These are phyloP conservation scores for Mycena capillaripes DNA, from an alignment of 768 basidiomycete species.

Conservation along the genomic window DNA sequence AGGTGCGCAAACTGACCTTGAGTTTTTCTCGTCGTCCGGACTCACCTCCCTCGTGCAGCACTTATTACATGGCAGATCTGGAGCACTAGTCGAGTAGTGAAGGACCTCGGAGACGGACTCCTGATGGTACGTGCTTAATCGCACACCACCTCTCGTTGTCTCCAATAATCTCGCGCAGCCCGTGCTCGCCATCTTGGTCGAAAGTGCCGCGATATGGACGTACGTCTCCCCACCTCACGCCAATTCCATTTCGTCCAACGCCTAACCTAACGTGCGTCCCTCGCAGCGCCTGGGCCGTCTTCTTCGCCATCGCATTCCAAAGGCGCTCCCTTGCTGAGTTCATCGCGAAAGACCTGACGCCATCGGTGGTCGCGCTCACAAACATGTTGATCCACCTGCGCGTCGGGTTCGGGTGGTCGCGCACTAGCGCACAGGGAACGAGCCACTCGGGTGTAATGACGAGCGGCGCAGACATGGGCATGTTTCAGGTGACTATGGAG, in stretches of 20 bases:
- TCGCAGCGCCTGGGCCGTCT: conserved; percentile 20
- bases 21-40: neutral
- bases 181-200: conserved; percentile 7
- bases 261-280: neutral
- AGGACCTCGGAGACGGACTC: conserved; percentile 5
- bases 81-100: conserved; percentile 7
- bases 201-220: too few species aligned
- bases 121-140: conserved; percentile 7
- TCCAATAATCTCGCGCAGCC: neutral
- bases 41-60: neutral
- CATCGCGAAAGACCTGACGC: conserved; percentile 3
- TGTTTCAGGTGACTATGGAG: conserved; percentile 6
- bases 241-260: too few species aligned
- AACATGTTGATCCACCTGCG: conserved; percentile 18
- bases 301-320: conserved; percentile 14
- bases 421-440: neutral
- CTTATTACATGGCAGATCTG: conserved; percentile 22
- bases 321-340: neutral
- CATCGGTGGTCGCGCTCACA: conserved; percentile 1
- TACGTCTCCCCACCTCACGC: neutral
- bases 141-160: neutral
- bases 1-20: conserved; percentile 4
- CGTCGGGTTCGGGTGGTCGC: conserved; percentile 12
- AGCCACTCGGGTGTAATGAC: conserved; percentile 5
- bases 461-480: conserved; percentile 2